phyloP scores from a whole-genome alignment of 768 basidiomycete species.

The Macrolepiota dolichaula region DNA sequence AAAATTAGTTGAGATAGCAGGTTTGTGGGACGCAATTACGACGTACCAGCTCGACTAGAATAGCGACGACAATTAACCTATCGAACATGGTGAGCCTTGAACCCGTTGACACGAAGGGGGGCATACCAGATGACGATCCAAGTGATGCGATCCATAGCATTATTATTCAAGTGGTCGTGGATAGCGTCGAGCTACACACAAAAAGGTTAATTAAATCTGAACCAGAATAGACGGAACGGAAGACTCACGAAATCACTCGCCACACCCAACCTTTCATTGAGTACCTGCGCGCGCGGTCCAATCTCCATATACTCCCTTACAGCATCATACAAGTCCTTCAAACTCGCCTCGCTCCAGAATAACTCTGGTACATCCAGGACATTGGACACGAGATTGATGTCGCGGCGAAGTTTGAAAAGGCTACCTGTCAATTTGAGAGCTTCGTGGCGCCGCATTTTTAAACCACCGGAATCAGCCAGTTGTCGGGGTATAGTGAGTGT shows the following conservation, averaged over 20 bases:
- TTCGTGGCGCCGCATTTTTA: constrained; percentile 73
- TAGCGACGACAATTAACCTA: constrained; percentile 88
- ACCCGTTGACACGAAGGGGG: constrained; percentile 13
- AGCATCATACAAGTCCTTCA: constrained; percentile 87
- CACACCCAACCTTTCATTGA: constrained; percentile 87
- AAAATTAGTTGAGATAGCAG: not conserved
- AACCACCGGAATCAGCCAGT: constrained; percentile 72
- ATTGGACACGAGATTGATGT: constrained; percentile 89
- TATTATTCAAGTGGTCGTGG: constrained; percentile 89
- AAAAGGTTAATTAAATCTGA: not conserved
- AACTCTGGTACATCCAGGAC: constrained; percentile 92
- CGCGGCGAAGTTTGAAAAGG: constrained; percentile 83
- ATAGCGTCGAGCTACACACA: constrained; percentile 77
- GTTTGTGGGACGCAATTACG: not conserved
- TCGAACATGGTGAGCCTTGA: constrained; percentile 19
- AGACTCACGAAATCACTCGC: constrained; percentile 81
- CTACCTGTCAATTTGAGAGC: constrained; percentile 85
- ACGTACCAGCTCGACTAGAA: constrained; percentile 81
- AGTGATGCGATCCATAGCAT: constrained; percentile 88
- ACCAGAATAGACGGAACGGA: not conserved
- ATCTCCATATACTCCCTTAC: constrained; percentile 97
- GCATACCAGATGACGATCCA: constrained; percentile 45
- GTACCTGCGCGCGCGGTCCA: constrained; percentile 69
- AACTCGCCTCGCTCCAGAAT: constrained; percentile 92
- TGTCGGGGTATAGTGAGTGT: constrained; percentile 83